Base-by-base conservation (phyloP, 2,329 filamentous ascomycete species). In the Aspergillus unguis region DNA sequence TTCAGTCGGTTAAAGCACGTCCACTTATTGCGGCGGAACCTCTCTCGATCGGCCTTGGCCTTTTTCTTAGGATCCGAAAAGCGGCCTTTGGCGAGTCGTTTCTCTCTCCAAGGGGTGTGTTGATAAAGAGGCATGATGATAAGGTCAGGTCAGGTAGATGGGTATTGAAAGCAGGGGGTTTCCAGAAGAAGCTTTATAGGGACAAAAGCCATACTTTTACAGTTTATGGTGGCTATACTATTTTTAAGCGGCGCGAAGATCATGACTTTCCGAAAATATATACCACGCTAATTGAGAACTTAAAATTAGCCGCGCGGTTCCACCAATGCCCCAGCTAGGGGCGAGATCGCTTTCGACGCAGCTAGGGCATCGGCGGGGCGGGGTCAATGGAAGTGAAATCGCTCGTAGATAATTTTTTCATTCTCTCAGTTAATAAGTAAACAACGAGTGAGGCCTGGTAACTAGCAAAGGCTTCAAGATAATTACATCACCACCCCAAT, bases 11-110 rank as follows among this genome's bases (percentile, higher is more conserved):
- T 55, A 27, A 40, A 52, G 25, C 27, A 44, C 10, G 42, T 31
- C 3, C 7, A 23, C 32, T 51, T 51, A 6, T 43, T 38, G 5
- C 53, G 48, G 31, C 48, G 48, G 33, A 51, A 46, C 9, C 44
- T 31, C 41, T 55, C 48, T 6, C 53, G 44, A n/a, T 55, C 48
- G 3, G 53, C 53, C 44, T 52, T 55, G 10, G 44, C 40, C 28
- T 33, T 40, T 29, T 27, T 51, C 27, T 48, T 48, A 7, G 33
- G 26, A n/a, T 54, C 44, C 26, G 29, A 38, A 10, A 32, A 23
- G 26, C 27, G 9, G 23, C 45, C 44, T 35, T 42, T 17, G 36
- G 50, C 26, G 28, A 37, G 31, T 9, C 51, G 51, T 36, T 53
- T 53, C 29, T 44, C 37, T 42, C 35, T 38, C 49, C 42, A 51